Percentiles rank a stretch among this genome's conserved stretches.
Evolutionary conservation across 768 basidiomycete species (phyloP).

Genomic region (Chalciporus piperatus): DNA sequence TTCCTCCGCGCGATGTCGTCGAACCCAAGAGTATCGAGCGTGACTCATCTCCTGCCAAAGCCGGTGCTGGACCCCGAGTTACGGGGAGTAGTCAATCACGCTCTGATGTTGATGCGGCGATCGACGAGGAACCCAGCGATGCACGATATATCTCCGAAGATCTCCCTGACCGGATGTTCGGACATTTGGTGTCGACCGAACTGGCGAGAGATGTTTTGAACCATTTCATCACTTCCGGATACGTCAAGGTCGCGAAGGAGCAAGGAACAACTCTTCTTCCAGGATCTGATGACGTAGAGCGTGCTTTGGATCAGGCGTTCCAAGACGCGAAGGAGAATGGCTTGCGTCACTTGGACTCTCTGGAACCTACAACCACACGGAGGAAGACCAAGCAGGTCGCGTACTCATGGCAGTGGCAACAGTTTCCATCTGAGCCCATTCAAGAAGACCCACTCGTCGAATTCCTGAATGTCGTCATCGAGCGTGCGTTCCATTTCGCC

Average conservation of each 20-base stretch:
- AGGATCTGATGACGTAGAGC: neutral
- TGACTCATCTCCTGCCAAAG: slow-evolving; percentile 3
- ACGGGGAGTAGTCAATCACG: slow-evolving; percentile 3
- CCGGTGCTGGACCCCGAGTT: neutral
- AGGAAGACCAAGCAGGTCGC: neutral
- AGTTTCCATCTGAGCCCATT: neutral
- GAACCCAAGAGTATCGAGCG: neutral
- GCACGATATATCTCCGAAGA: slow-evolving; percentile 10
- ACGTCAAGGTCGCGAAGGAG: neutral
- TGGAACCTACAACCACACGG: neutral
- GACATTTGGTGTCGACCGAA: slow-evolving; percentile 1
- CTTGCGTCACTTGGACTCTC: neutral
- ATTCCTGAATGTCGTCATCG: slow-evolving; percentile 3
- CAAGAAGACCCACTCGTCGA: slow-evolving; percentile 1
- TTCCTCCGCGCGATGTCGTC: neutral
- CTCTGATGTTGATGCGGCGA: neutral
- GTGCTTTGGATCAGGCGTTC: neutral
- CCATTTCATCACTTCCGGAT: neutral
- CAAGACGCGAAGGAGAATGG: neutral
- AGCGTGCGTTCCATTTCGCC: neutral
- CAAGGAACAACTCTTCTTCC: neutral
- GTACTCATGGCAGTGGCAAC: slow-evolving; percentile 1
- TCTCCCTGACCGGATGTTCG: slow-evolving; percentile 15
- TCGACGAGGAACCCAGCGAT: slow-evolving; percentile 6
- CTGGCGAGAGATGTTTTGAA: slow-evolving; percentile 2